Evolutionary conservation across 257 asterid genomes (phyloP), one percentile per base, ranked within the genome.

Genomic region (Solanum bukasovii): DNA sequence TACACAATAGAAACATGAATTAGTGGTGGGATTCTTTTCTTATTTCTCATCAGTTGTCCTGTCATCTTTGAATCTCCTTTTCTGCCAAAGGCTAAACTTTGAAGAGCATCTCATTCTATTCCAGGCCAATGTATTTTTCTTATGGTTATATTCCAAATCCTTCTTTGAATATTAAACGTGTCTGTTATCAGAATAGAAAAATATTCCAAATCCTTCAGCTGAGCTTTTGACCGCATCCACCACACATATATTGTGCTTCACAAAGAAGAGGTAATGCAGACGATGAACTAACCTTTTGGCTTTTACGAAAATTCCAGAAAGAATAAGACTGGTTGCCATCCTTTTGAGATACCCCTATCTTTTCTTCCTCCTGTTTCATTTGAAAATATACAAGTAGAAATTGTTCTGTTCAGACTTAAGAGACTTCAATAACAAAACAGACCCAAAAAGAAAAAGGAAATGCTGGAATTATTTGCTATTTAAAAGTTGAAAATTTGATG

Each of bases 101-200:
- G 49, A 86, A 86, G 88, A 49, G 88, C 68, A 86, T 86, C 49
- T 86, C 70, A 73, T 86, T 86, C 84, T 72, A 86, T 86, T 86
- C 71, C 70, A 13, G 14, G 73, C 34, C 65, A 71, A 20, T 3
- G 23, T 46, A 56, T 71, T 13, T 59, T 72, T 72, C 34, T 49
- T 72, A 68, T 33, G 18, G 4, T 29, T 34, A 9, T 86, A 86
- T 73, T 86, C 88, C 84, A 73, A 27, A 81, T 81, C 68, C 40
- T 82, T 16, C 70, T 74, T 74, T 74, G 83, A 18, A 70, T 72
- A 72, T 21, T 20, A 20, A 35, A 21, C 46, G 52, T 21, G n/a
- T 34, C 5, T 0, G 2, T 72, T 73, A 73, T 35, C 16, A 9
- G 4, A 35, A 73, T 0, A 56, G 1, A 73, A 3, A 20, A 73